phyloP scores from a whole-genome alignment of 2,329 filamentous ascomycete species.

The Xylaria arbuscula region DNA sequence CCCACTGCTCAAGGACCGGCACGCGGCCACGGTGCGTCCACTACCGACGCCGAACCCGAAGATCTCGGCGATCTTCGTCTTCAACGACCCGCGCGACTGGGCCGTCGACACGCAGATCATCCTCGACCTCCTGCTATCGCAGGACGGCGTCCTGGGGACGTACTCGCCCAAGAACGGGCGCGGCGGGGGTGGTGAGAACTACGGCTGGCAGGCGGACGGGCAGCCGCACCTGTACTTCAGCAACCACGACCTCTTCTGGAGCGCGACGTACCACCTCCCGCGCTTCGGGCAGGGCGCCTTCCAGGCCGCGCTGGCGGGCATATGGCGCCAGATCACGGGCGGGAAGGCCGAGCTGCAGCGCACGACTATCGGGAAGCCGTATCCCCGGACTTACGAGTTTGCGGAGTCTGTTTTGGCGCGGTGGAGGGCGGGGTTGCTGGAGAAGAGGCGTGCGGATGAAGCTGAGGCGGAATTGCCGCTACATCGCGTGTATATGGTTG shows the following conservation, averaged over 20 bases:
- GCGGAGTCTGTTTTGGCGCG: slow-evolving; percentile 78
- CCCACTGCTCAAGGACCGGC: slow-evolving; percentile 70
- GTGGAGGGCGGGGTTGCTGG: slow-evolving; percentile 65
- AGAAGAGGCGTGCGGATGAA: slow-evolving; percentile 26
- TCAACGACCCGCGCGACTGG: slow-evolving; percentile 97
- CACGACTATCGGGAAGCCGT: slow-evolving; percentile 85
- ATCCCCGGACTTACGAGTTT: slow-evolving; percentile 80
- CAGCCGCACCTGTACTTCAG: slow-evolving; percentile 88
- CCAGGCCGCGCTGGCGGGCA: slow-evolving; percentile 80
- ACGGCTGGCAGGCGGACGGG: slow-evolving; percentile 83
- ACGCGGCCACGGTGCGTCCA: slow-evolving; percentile 66
- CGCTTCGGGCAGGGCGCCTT: slow-evolving; percentile 94
- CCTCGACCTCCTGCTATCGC: slow-evolving; percentile 82
- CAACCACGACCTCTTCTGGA: slow-evolving; percentile 92
- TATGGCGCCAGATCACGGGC: slow-evolving; percentile 79
- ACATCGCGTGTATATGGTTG: slow-evolving; percentile 90
- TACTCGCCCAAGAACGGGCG: slow-evolving; percentile 78
- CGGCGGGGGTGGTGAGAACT: slow-evolving; percentile 66
- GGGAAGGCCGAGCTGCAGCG: slow-evolving; percentile 68
- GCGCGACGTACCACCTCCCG: slow-evolving; percentile 83
- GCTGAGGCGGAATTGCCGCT: slow-evolving; percentile 58
- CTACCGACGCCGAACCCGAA: slow-evolving; percentile 69
- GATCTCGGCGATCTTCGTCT: slow-evolving; percentile 91
- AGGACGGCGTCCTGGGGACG: slow-evolving; percentile 82
- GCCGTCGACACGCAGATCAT: slow-evolving; percentile 88